A percentile compares a stretch with the other conserved stretches of the same genome.
phyloP scores from a whole-genome alignment of 352 stramenopile genomes.

The Globisporangium uncinulatum region DNA sequence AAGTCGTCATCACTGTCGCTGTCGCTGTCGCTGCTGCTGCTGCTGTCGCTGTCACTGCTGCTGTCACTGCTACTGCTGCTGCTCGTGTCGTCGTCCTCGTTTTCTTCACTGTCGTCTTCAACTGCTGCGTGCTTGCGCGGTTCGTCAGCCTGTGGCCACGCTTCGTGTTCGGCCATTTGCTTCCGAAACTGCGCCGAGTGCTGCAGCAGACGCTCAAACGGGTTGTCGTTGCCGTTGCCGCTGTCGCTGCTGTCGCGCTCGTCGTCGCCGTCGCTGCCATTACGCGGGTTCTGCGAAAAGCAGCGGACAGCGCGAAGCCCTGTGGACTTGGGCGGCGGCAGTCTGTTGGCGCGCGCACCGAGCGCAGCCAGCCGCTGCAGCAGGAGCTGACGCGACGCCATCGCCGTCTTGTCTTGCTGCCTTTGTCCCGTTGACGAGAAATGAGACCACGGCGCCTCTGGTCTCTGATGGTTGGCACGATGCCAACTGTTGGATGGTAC shows the following conservation, averaged over 20 bases:
- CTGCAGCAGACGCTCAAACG: constrained; percentile 61
- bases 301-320: constrained; percentile 3
- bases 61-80: constrained; percentile 10
- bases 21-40: constrained; percentile 17
- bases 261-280: constrained; percentile 14
- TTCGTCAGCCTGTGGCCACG: background rate
- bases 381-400: background rate
- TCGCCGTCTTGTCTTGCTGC: background rate
- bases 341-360: background rate
- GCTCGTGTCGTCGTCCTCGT: constrained; percentile 11
- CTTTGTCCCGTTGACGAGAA: too few relatives aligned
- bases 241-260: constrained; percentile 2
- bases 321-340: constrained; percentile 17
- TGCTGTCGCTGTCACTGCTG: constrained; percentile 5
- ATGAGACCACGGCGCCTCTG: too few relatives aligned
- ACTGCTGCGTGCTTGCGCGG: background rate
- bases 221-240: constrained; percentile 21
- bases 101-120: constrained; percentile 7
- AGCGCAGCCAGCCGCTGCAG: constrained; percentile 1
- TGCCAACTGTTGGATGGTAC: too few relatives aligned
- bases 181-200: constrained; percentile 60
- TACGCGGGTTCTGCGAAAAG: constrained; percentile 8
- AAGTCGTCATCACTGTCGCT: constrained; percentile 10
- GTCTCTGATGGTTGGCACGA: too few relatives aligned
- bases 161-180: constrained; percentile 15